Conservation (phyloP, 805 yeast genomes). For the Wickerhamomyces bisporus region DNA sequence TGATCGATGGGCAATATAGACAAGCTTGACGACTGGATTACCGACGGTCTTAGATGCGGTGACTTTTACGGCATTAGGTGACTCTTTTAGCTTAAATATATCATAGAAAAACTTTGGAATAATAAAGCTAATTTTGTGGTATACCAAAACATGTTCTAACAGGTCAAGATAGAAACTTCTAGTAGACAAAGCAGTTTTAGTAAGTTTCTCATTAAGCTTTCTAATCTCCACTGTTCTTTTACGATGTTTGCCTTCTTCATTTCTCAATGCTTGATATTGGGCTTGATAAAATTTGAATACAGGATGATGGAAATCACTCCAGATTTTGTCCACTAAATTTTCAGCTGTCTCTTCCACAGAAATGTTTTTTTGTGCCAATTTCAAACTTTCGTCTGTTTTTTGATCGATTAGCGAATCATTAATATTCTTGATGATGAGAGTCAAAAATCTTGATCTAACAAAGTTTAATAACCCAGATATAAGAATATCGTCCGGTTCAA, state of each 20-base stretch:
- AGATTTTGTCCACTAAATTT: conserved; percentile 44
- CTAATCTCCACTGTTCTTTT: conserved; percentile 45
- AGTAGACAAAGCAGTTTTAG: conserved; percentile 43
- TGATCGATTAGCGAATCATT: conserved; percentile 8
- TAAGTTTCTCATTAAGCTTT: conserved; percentile 46
- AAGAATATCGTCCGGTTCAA: conserved; percentile 18
- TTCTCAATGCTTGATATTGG: conserved; percentile 9
- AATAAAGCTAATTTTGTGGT: conserved; percentile 29
- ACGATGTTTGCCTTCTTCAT: conserved; percentile 16
- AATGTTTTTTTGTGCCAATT: conserved; percentile 9
- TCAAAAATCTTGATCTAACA: conserved; percentile 41
- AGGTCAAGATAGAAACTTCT: conserved; percentile 43
- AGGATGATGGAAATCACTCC: conserved; percentile 64
- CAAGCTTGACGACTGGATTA: conserved; percentile 19
- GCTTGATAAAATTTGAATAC: conserved; percentile 44
- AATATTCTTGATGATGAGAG: conserved; percentile 38
- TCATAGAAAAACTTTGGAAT: conserved; percentile 16
- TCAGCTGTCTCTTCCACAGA: conserved; percentile 12
- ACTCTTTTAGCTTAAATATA: conserved; percentile 7
- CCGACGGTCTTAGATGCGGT: conserved; percentile 6
- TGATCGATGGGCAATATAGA: conserved; percentile 44
- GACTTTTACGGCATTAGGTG: conserved; percentile 8
- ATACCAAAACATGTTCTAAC: conserved; percentile 34
- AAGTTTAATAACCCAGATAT: conserved; percentile 41
- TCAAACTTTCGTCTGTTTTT: conserved; percentile 1